Evolutionary conservation across 2,329 filamentous ascomycete species (phyloP).

Genomic region (Dactylellina parvicollis): DNA sequence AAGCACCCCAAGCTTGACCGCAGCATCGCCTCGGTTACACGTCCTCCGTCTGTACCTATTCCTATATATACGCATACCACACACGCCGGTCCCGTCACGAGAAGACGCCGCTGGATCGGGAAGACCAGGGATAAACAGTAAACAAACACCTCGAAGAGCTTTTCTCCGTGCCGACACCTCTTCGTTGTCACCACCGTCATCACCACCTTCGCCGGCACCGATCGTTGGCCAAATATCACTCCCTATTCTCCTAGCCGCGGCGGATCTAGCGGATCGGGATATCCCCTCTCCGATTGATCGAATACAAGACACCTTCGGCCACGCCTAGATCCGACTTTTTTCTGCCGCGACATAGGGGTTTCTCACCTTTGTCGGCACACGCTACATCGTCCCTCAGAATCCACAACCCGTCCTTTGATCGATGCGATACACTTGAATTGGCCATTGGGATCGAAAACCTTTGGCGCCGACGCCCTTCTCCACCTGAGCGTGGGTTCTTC

Average conservation of each 20-base stretch:
- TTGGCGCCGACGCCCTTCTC: slow-evolving; percentile 45
- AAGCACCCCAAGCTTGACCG: slow-evolving; percentile 25
- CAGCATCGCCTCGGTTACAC: slow-evolving; percentile 46
- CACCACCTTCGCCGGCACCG: background rate
- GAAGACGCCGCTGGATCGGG: slow-evolving; percentile 5
- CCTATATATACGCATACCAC: slow-evolving; percentile 19
- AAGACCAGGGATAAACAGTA: slow-evolving; percentile 3
- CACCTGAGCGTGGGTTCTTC: slow-evolving; percentile 32
- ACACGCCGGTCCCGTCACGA: slow-evolving; percentile 19
- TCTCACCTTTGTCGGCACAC: slow-evolving; percentile 18
- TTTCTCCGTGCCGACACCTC: background rate
- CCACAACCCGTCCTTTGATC: slow-evolving; percentile 12
- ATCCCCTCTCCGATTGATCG: slow-evolving; percentile 27
- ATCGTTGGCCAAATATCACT: slow-evolving; percentile 15
- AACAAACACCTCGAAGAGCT: slow-evolving; percentile 5
- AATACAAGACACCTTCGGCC: slow-evolving; percentile 6
- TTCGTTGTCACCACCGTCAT: background rate
- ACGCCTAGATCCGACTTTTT: slow-evolving; percentile 7
- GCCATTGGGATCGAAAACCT: slow-evolving; percentile 40
- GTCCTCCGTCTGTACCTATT: slow-evolving; percentile 25
- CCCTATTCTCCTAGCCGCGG: slow-evolving; percentile 9
- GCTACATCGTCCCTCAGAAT: background rate
- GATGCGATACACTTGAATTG: slow-evolving; percentile 47
- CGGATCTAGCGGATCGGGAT: slow-evolving; percentile 22
- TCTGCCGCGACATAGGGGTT: slow-evolving; percentile 31